These are phyloP conservation scores for Geranomyces variabilis DNA, from an alignment of 192 early-diverging fungal species.

Conservation along the genomic window DNA sequence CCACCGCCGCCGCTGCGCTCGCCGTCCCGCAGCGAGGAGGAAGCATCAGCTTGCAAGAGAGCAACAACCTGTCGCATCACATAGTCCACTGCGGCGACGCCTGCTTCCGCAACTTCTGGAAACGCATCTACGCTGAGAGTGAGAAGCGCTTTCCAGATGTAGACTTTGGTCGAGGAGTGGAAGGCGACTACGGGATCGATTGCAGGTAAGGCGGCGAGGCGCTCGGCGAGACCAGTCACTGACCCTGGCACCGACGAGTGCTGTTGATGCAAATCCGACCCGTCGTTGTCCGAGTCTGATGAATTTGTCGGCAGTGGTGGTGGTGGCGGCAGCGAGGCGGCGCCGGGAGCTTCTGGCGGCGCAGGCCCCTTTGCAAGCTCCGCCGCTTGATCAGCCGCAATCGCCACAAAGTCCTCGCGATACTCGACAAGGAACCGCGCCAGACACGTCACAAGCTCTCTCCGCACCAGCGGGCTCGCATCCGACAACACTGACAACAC, in stretches of 20 bases:
- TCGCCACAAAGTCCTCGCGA: conserved; percentile 62
- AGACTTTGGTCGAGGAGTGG: conserved; percentile 59
- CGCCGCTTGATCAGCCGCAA: conserved; percentile 59
- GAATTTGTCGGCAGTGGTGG: background rate
- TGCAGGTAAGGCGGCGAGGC: background rate
- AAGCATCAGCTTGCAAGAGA: background rate
- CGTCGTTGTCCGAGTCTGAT: background rate
- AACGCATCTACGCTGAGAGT: conserved; percentile 82
- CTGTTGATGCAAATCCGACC: too few relatives aligned
- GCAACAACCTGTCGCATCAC: conserved; percentile 11
- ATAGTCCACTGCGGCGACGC: conserved; percentile 73
- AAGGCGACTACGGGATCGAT: conserved; percentile 15
- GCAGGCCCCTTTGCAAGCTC: conserved; percentile 40
- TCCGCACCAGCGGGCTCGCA: conserved; percentile 86
- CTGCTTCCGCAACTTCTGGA: conserved; percentile 68
- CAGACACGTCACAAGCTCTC: conserved; percentile 80
- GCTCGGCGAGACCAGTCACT: background rate
- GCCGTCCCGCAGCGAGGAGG: background rate
- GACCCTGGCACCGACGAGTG: conserved; percentile 6
- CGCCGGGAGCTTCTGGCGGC: background rate
- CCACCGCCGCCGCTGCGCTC: background rate
- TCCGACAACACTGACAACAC: conserved; percentile 72
- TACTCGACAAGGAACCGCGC: conserved; percentile 76
- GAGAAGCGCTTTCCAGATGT: conserved; percentile 83
- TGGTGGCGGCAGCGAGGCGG: background rate